Evolutionary conservation across 2,329 filamentous ascomycete genomes (phyloP).

Genomic region (Ophiocordyceps robertsii): DNA sequence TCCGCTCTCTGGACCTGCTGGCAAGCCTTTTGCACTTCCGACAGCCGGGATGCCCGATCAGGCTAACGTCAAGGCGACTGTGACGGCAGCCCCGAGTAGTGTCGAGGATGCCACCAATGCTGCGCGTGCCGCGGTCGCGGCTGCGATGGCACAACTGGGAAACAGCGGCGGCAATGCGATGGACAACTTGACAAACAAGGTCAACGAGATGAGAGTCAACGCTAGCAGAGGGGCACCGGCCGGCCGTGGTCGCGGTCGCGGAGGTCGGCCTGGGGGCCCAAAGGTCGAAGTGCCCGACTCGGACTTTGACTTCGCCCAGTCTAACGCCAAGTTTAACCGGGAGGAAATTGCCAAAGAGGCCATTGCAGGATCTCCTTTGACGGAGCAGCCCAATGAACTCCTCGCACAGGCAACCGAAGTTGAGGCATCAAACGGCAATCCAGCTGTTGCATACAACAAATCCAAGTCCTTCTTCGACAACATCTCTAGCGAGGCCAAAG

Average conservation of each 20-base stretch:
- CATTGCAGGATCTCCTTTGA: constrained; percentile 59
- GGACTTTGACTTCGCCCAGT: constrained; percentile 77
- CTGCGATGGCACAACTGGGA: constrained; percentile 62
- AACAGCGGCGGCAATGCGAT: constrained; percentile 33
- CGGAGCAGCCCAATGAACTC: constrained; percentile 32
- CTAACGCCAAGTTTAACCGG: constrained; percentile 35
- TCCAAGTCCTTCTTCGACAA: constrained; percentile 92
- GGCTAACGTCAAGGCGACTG: constrained; percentile 21
- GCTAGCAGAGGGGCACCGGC: constrained; percentile 37
- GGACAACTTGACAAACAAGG: constrained; percentile 61
- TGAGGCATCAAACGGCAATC: constrained; percentile 23
- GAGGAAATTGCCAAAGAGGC: constrained; percentile 67
- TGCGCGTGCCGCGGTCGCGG: constrained; percentile 64
- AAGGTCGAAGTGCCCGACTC: constrained; percentile 82
- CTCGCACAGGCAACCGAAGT: constrained; percentile 25
- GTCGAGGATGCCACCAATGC: constrained; percentile 59
- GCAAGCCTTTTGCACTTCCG: constrained; percentile 24
- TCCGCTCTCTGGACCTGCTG: constrained; percentile 39
- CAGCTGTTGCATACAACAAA: constrained; percentile 64
- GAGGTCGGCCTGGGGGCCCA: constrained; percentile 29
- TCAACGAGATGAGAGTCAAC: constrained; percentile 63
- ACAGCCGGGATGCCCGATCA: constrained; percentile 12
- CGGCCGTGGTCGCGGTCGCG: constrained; percentile 36
- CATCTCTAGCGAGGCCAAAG: constrained; percentile 86
- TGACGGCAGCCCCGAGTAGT: constrained; percentile 20